Evolutionary conservation across 2,329 filamentous ascomycete species (phyloP).

Genomic region (Phaeosphaeriaceae sp.): DNA sequence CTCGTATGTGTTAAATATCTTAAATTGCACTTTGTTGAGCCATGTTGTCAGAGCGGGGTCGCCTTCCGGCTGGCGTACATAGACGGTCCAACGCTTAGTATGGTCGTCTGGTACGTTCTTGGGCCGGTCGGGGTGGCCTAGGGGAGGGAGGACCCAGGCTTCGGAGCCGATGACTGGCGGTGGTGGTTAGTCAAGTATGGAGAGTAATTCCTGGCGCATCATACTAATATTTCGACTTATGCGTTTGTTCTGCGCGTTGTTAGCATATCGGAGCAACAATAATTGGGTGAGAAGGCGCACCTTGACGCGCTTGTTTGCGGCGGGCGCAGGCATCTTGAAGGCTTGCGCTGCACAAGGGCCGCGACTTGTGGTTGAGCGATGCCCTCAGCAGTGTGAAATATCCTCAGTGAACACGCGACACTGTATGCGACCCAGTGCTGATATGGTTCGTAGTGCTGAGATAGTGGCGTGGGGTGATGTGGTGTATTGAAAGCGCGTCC

Average conservation of each 20-base stretch:
- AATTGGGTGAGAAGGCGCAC: conserved; percentile 16
- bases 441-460: background rate
- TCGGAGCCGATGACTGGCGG: conserved; percentile 57
- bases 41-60: conserved; percentile 89
- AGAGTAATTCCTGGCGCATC: background rate
- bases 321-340: conserved; percentile 59
- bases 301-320: conserved; percentile 62
- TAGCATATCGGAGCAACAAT: conserved; percentile 13
- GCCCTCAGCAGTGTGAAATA: background rate
- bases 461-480: background rate
- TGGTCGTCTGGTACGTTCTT: conserved; percentile 83
- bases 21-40: conserved; percentile 97
- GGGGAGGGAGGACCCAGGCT: conserved; percentile 69
- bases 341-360: background rate
- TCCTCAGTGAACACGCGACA: too few relatives aligned
- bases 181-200: conserved; percentile 1
- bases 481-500: background rate
- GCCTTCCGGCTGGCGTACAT: conserved; percentile 87
- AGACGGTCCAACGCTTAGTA: conserved; percentile 96
- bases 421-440: background rate
- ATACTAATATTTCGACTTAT: conserved; percentile 50
- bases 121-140: conserved; percentile 67
- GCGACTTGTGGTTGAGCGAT: background rate
- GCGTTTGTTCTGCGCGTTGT: conserved; percentile 46
- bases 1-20: conserved; percentile 94